Evolutionary conservation across 75 land plant species (phyloP).

Genomic region (Adiantum capillusveneris): DNA sequence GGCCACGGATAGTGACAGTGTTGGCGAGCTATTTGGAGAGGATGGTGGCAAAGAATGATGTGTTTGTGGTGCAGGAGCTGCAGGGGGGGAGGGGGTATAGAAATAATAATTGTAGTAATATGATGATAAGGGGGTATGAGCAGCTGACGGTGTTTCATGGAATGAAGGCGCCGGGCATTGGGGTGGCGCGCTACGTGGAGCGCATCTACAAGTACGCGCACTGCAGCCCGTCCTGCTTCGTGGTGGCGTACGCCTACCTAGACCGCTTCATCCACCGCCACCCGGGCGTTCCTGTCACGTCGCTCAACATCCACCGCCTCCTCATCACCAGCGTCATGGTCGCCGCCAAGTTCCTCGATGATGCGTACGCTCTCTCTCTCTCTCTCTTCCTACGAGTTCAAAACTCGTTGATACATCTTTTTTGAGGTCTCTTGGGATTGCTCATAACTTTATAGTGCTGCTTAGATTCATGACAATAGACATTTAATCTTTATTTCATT

Average conservation of each 20-base stretch:
- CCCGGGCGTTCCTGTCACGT: conserved; percentile 16
- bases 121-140: too few species aligned
- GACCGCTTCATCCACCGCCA: conserved; percentile 25
- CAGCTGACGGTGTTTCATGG: conserved; percentile 27
- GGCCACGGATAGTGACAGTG: conserved; percentile 15
- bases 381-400: too few species aligned
- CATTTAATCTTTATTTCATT: too few species aligned
- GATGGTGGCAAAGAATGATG: conserved; percentile 46
- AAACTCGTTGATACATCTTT: too few species aligned
- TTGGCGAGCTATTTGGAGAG: conserved; percentile 47
- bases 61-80: conserved; percentile 8
- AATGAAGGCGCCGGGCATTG: conserved; percentile 21
- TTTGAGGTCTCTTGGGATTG: too few species aligned
- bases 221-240: conserved; percentile 35
- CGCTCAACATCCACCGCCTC: conserved; percentile 34
- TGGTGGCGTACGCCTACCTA: conserved; percentile 29
- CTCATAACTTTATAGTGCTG: too few species aligned
- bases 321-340: conserved; percentile 43
- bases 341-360: conserved; percentile 45
- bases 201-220: conserved; percentile 33
- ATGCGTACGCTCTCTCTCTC: conserved; percentile 19
- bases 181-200: conserved; percentile 22
- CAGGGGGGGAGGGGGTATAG: too few species aligned
- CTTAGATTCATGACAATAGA: too few species aligned
- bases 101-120: too few species aligned